Percentiles rank a stretch among this genome's conserved stretches.
phyloP scores from a whole-genome alignment of 2,329 filamentous ascomycete species.

The Alternaria brassicicola region DNA sequence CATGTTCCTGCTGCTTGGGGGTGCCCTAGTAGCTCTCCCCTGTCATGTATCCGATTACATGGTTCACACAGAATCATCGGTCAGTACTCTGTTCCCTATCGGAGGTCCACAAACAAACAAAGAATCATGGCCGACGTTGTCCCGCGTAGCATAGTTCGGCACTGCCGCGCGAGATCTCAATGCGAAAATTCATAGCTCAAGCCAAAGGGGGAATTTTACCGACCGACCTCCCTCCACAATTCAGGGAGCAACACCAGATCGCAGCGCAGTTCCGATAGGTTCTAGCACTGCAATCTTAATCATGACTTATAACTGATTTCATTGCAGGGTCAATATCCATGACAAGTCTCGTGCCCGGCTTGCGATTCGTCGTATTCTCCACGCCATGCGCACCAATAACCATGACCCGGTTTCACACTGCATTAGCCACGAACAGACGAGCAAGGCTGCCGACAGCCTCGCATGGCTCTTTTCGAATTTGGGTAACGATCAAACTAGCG shows the following conservation, averaged over 20 bases:
- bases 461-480: slow-evolving; percentile 18
- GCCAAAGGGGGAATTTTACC: background rate
- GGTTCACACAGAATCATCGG: slow-evolving; percentile 9
- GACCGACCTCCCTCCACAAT: background rate
- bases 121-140: slow-evolving; percentile 2
- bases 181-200: background rate
- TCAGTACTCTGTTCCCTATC: background rate
- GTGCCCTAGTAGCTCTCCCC: slow-evolving; percentile 3
- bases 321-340: background rate
- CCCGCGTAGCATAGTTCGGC: slow-evolving; percentile 10
- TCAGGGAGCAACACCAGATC: background rate
- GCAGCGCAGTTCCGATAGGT: background rate
- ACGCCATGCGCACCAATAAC: slow-evolving; percentile 9
- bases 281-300: slow-evolving; percentile 2
- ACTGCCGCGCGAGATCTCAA: slow-evolving; percentile 3
- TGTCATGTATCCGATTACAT: slow-evolving; percentile 6
- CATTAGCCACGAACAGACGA: slow-evolving; percentile 16
- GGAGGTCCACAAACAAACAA: slow-evolving; percentile 2
- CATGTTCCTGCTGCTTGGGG: slow-evolving; percentile 14
- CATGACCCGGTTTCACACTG: slow-evolving; percentile 1
- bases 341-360: background rate
- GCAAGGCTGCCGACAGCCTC: slow-evolving; percentile 18
- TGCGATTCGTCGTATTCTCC: slow-evolving; percentile 5
- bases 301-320: slow-evolving; percentile 1
- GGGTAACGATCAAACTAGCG: slow-evolving; percentile 29